Evolutionary conservation across 2,329 filamentous ascomycete genomes (phyloP), one percentile per base, ranked within the genome.

Genomic region (Tolypocladium paradoxum): DNA sequence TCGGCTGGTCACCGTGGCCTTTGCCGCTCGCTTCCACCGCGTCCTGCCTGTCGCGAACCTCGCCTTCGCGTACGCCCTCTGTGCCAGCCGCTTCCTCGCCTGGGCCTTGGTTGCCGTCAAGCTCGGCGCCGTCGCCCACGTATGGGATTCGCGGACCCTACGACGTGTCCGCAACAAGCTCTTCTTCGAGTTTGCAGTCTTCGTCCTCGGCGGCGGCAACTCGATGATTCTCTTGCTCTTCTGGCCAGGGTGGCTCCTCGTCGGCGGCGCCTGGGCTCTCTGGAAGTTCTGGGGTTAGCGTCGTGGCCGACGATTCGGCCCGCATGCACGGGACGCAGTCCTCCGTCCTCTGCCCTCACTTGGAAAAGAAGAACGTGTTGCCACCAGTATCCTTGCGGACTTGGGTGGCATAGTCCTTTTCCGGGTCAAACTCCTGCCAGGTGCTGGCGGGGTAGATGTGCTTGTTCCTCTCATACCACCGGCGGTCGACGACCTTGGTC

Each of bases 381-480:
- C 93, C 93, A 53, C 90, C 85, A 14, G 81, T 80, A 71, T 99
- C 93, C 63, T 90, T 87, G 61, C 88, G 81, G 38, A 91, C 81
- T 60, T 88, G 83, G 58, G 76, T 79, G 64, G 82, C 79, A 72
- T 95, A 95, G 62, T 96, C 88, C 69, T 87, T 88, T 56, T 89
- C 88, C 0, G 90, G 87, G 60, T 96, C 91, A 67, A 95, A 99
- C 57, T 95, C 88, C 62, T 91, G 89, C 93, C 93, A 99, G 48
- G 92, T 81, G 66, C 89, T 97, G 22, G 92, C 92, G 0, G 93
- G 93, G 67, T 92, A 99, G 54, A 99, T 97, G 69, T 99, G 93
- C 71, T 97, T 99, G 68, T 97, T 96, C 64, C 85, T 82, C 74
- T 96, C 90, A 68, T 96, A 99, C 93, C 93, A 99, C 55, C 93